These are phyloP conservation scores for Cyberlindnera japonica DNA, from an alignment of 805 yeast genomes.

Conservation along the genomic window DNA sequence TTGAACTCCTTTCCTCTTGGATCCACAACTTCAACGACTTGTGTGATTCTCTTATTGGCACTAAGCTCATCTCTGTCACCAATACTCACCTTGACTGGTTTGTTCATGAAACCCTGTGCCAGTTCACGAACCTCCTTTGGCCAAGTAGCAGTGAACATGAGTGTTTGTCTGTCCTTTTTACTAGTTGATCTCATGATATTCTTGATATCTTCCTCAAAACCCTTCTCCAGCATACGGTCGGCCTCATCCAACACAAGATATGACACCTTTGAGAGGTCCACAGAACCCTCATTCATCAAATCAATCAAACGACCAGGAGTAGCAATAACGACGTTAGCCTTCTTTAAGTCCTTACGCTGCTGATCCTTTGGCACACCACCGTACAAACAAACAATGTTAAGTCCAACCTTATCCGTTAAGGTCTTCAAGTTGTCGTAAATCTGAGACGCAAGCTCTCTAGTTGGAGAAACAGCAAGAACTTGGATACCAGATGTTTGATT, in stretches of 20 bases:
- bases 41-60: conserved; percentile 93
- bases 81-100: conserved; percentile 85
- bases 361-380: conserved; percentile 98
- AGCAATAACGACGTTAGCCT: conserved; percentile 81
- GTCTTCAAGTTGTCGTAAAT: conserved; percentile 75
- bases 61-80: conserved; percentile 93
- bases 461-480: conserved; percentile 89
- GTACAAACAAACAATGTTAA: conserved; percentile 80
- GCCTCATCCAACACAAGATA: conserved; percentile 95
- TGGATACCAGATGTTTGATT: conserved; percentile 46
- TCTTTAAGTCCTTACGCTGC: conserved; percentile 67
- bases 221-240: conserved; percentile 97
- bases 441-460: conserved; percentile 96
- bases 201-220: conserved; percentile 95
- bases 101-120: conserved; percentile 78
- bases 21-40: conserved; percentile 88
- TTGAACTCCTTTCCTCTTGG: conserved; percentile 70
- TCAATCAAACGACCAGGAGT: conserved; percentile 98
- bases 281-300: conserved; percentile 82
- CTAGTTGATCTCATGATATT: conserved; percentile 65
- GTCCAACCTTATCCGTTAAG: conserved; percentile 55
- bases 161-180: conserved; percentile 65
- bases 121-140: conserved; percentile 97
- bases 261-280: conserved; percentile 60
- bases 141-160: conserved; percentile 99